A percentile compares a stretch with the other conserved stretches of the same genome.
phyloP scores from a whole-genome alignment of 2,329 filamentous ascomycete species.

The Pseudogymnoascus sp. region DNA sequence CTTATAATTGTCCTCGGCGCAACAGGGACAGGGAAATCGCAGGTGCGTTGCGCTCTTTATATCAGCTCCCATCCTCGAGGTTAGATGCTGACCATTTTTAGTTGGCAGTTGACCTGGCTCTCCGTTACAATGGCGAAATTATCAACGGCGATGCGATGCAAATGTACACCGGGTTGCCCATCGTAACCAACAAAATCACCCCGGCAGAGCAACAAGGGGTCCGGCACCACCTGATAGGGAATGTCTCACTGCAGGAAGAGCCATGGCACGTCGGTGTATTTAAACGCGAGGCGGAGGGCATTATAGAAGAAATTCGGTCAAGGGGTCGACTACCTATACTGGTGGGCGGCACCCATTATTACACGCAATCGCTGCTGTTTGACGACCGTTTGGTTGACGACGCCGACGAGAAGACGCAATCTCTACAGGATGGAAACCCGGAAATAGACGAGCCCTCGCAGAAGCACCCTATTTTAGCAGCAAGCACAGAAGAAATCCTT shows the following conservation, averaged over 20 bases:
- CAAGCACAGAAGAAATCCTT: conserved; percentile 62
- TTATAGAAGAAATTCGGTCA: conserved; percentile 68
- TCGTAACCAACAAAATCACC: conserved; percentile 92
- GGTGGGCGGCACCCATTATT: conserved; percentile 93
- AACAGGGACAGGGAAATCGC: conserved; percentile 88
- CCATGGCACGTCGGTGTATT: conserved; percentile 80
- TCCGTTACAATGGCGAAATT: conserved; percentile 78
- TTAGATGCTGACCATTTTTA: conserved; percentile 14
- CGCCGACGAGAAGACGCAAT: background rate
- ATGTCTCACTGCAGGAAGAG: conserved; percentile 63
- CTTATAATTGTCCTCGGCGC: conserved; percentile 78
- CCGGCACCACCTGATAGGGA: conserved; percentile 79
- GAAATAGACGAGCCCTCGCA: conserved; percentile 30
- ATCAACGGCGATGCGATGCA: conserved; percentile 99
- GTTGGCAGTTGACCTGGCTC: conserved; percentile 72
- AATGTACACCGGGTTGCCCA: conserved; percentile 81
- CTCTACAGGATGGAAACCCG: conserved; percentile 19
- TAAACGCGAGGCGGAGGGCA: conserved; percentile 54
- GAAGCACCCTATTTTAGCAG: conserved; percentile 62
- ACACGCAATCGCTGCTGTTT: conserved; percentile 82
- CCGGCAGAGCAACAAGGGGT: conserved; percentile 65
- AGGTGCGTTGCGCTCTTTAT: conserved; percentile 42
- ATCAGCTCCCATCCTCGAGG: conserved; percentile 11
- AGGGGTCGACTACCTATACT: conserved; percentile 79
- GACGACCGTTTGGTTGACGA: conserved; percentile 53